phyloP scores from a whole-genome alignment of 208 protist genomes.

The Angomonas deanei region DNA sequence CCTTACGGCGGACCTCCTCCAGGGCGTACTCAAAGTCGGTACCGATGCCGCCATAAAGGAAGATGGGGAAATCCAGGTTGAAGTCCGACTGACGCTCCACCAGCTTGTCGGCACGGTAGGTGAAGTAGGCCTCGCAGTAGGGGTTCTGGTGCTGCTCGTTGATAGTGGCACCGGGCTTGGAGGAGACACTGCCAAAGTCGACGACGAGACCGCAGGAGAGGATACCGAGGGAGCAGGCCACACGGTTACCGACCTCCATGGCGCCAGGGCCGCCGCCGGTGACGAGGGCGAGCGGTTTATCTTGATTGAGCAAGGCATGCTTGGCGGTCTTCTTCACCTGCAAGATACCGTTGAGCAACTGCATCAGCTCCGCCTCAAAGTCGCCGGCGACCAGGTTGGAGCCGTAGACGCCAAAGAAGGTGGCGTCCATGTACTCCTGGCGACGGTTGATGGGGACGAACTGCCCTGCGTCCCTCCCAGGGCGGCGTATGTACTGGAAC shows the following conservation, averaged over 20 bases:
- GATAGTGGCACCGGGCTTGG: slow-evolving; percentile 83
- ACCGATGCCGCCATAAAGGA: slow-evolving; percentile 87
- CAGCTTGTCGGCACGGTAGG: slow-evolving; percentile 88
- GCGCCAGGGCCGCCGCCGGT: slow-evolving; percentile 91
- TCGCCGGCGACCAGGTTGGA: slow-evolving; percentile 89
- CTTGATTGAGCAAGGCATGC: slow-evolving; percentile 70
- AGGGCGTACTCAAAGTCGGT: slow-evolving; percentile 93
- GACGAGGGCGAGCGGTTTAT: slow-evolving; percentile 77
- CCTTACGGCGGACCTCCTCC: slow-evolving; percentile 92
- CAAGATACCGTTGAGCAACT: slow-evolving; percentile 78
- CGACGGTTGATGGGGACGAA: slow-evolving; percentile 86
- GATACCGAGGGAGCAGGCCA: slow-evolving; percentile 85
- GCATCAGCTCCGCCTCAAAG: slow-evolving; percentile 87
- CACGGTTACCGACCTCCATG: slow-evolving; percentile 93
- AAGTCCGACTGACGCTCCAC: slow-evolving; percentile 93
- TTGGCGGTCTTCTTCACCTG: slow-evolving; percentile 57
- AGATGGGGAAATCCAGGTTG: slow-evolving; percentile 92
- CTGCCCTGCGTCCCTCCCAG: slow-evolving; percentile 64
- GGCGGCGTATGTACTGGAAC: slow-evolving; percentile 84
- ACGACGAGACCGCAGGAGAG: slow-evolving; percentile 88
- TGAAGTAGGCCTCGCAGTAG: slow-evolving; percentile 90
- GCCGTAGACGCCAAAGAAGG: slow-evolving; percentile 91
- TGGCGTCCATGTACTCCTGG: slow-evolving; percentile 84
- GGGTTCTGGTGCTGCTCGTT: slow-evolving; percentile 91
- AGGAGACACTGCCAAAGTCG: slow-evolving; percentile 83